Conservation (phyloP, 345 rosid species). For the Noccaea bulbosa region DNA sequence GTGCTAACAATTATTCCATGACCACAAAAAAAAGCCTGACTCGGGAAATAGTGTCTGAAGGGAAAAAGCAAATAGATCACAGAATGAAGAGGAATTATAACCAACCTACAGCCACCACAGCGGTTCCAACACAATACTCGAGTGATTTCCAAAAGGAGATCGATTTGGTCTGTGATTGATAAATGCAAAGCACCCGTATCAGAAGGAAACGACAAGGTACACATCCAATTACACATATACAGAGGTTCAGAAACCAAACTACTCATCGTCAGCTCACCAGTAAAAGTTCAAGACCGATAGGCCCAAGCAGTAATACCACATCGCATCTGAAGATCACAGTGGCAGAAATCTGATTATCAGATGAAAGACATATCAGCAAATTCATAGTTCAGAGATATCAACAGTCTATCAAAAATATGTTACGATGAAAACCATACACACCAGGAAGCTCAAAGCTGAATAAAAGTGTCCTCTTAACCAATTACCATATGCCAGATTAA, state of each 20-base stretch:
- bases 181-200: constrained; percentile 38
- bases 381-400: constrained; percentile 1
- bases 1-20: constrained; percentile 45
- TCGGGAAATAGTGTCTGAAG: constrained; percentile 24
- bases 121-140: constrained; percentile 60
- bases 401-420: constrained; percentile 3
- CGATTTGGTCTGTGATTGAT: constrained; percentile 67
- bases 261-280: constrained; percentile 60
- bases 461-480: constrained; percentile 72
- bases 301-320: constrained; percentile 73
- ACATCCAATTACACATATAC: constrained; percentile 8
- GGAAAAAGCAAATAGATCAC: constrained; percentile 21
- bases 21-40: constrained; percentile 37
- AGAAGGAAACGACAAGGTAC: constrained; percentile 39
- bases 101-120: constrained; percentile 71
- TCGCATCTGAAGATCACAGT: constrained; percentile 86
- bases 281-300: constrained; percentile 77
- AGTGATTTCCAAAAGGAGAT: constrained; percentile 69
- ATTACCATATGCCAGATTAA: constrained; percentile 79
- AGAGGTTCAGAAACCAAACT: constrained; percentile 19
- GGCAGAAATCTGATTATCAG: constrained; percentile 63
- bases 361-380: constrained; percentile 35
- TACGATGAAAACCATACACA: constrained; percentile 39
- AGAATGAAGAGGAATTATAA: constrained; percentile 21
- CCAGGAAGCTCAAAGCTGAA: constrained; percentile 81